Conservation (phyloP, 2,329 filamentous ascomycete genomes). For the Xylaria sp. region DNA sequence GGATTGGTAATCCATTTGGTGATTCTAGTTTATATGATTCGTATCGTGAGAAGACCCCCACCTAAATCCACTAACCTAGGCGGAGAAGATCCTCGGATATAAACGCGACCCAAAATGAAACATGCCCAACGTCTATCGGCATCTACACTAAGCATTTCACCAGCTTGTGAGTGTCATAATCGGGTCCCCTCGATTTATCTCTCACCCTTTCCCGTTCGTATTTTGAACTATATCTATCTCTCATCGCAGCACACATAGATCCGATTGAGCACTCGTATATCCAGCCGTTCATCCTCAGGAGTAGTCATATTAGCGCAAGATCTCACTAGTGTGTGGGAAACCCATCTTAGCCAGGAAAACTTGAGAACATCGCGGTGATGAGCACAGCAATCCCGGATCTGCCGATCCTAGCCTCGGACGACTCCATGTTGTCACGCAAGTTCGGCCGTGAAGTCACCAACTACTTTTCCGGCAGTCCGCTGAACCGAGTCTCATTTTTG, state of each 20-base stretch:
- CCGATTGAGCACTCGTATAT: neutral
- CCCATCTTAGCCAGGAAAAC: neutral
- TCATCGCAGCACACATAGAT: conserved; percentile 7
- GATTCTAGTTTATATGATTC: conserved; percentile 3
- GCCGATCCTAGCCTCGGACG: conserved; percentile 58
- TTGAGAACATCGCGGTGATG: conserved; percentile 43
- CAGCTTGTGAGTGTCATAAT: conserved; percentile 10
- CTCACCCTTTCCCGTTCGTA: conserved; percentile 1
- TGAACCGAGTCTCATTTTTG: conserved; percentile 85
- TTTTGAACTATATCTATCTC: conserved; percentile 1
- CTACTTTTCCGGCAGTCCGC: conserved; percentile 82
- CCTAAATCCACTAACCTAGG: conserved; percentile 20
- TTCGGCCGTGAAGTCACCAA: conserved; percentile 85
- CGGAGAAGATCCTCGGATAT: conserved; percentile 25
- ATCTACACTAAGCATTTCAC: conserved; percentile 7
- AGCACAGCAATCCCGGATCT: conserved; percentile 56
- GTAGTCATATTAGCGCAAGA: conserved; percentile 4
- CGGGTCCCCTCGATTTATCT: conserved; percentile 10
- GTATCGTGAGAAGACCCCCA: conserved; percentile 33
- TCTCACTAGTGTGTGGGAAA: conserved; percentile 2
- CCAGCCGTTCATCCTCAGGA: neutral
- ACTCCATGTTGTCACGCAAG: conserved; percentile 77
- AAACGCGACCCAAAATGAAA: conserved; percentile 29
- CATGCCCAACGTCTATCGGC: conserved; percentile 13
- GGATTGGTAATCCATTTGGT: conserved; percentile 36